Evolutionary conservation across 768 basidiomycete genomes (phyloP), one percentile per base, ranked within the genome.

Genomic region (Coprinopsis sp.): DNA sequence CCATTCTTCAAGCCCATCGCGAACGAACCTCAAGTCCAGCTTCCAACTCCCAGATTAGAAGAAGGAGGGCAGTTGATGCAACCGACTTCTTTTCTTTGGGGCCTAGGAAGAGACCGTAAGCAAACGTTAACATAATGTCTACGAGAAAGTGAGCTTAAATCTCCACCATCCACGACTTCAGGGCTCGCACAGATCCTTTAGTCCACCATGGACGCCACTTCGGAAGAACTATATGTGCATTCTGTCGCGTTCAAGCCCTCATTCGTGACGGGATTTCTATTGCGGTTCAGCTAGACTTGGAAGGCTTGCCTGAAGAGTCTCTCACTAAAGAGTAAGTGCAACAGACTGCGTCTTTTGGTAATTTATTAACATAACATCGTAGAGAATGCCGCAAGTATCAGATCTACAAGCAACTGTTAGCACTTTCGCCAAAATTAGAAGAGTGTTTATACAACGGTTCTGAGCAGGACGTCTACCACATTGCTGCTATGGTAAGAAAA

Each of bases 161-260:
- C n/a, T 23, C 16, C n/a, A 40, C 10, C 14, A 11, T 23, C 14
- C 16, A 12, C 12, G 10, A 5, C 28, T 11, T 12, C 4, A 42
- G 25, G 6, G 12, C 14, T 3, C 24, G 19, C 6, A 11, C 40
- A 11, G 24, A 42, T 18, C 40, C 40, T 4, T 19, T 42, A 5
- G 40, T 42, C 4, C 40, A 42, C 18, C 23, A 25, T 42, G 40
- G 40, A 11, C 16, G 40, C 22, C 40, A 42, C 25, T 42, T 42
- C 16, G 40, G 40, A 12, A 23, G 40, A 19, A 24, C 28, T 16
- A 25, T 42, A 5, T 42, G 18, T 18, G 40, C 40, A 10, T 42
- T 42, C 40, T 23, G 24, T 27, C 25, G 29, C 18, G 27, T 42
- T 13, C 40, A 42, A n/a, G 40, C 40, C 7, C 25, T 42, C 6